Percentiles rank a stretch among this genome's conserved stretches.
phyloP scores from a whole-genome alignment of 148 eudicot species.

The Heliamphora exappendiculata region DNA sequence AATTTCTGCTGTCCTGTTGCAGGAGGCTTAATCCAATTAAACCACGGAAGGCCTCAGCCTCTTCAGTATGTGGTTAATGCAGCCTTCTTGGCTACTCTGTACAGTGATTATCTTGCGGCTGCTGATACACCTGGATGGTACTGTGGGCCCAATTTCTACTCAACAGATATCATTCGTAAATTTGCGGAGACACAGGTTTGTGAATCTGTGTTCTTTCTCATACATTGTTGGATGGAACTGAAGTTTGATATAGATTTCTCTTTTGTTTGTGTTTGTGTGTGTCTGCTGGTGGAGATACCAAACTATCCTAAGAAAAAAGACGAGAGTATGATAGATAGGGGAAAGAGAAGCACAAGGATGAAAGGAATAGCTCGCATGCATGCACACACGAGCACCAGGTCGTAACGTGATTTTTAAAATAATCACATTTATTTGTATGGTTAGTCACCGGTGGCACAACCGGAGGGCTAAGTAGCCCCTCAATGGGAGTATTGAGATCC shows the following conservation, averaged over 20 bases:
- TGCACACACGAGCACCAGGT: no score
- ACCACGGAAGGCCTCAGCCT: conserved; percentile 88
- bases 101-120: conserved; percentile 75
- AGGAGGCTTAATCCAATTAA: conserved; percentile 86
- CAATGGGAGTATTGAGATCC: no score
- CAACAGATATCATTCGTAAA: conserved; percentile 50
- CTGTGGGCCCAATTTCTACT: conserved; percentile 80
- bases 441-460: no score
- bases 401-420: no score
- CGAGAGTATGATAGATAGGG: no score
- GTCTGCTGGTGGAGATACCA: no score
- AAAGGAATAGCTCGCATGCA: no score
- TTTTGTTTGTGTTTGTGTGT: not conserved
- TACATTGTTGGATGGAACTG: not conserved
- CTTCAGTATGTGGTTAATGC: conserved; percentile 93
- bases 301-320: no score
- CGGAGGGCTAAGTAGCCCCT: no score
- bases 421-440: no score
- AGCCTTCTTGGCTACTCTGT: conserved; percentile 82
- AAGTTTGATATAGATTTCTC: not conserved
- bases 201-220: not conserved
- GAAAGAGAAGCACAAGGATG: no score
- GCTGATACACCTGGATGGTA: conserved; percentile 92
- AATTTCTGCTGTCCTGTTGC: conserved; percentile 10
- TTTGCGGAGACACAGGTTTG: conserved; percentile 83